phyloP scores from a whole-genome alignment of 371 early-diverging fungal species.

The Vairimorpha ceranae region DNA sequence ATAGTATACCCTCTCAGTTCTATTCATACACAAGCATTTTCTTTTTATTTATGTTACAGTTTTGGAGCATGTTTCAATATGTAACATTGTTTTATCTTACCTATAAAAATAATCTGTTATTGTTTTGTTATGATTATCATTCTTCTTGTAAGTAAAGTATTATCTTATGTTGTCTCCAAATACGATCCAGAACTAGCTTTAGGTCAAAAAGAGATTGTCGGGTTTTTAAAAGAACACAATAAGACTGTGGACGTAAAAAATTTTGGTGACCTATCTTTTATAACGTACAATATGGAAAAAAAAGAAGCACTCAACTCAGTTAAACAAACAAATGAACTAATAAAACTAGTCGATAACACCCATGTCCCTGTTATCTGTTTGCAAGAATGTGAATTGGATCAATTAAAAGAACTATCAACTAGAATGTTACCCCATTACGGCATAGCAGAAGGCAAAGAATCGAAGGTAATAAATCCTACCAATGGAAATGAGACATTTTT shows the following conservation, averaged over 20 bases:
- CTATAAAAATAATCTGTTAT: neutral
- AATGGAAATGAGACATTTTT: neutral
- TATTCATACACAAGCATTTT: neutral
- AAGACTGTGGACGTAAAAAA: slow-evolving; percentile 2
- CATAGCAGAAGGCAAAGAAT: neutral
- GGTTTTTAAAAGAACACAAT: slow-evolving; percentile 6
- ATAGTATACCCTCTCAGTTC: neutral
- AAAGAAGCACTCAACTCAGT: neutral
- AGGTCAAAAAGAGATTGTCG: neutral
- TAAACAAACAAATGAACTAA: neutral
- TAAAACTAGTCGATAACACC: slow-evolving; percentile 4
- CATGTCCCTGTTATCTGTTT: slow-evolving; percentile 32
- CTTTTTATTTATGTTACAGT: neutral
- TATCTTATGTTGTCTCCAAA: neutral
- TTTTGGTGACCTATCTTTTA: slow-evolving; percentile 22
- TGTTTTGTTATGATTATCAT: neutral
- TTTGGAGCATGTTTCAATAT: slow-evolving; percentile 2
- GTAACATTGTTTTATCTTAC: neutral
- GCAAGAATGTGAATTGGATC: slow-evolving; percentile 13
- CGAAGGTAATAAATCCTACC: neutral
- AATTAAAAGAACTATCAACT: neutral
- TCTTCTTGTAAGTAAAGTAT: neutral
- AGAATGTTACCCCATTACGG: slow-evolving; percentile 21
- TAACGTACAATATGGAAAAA: slow-evolving; percentile 27
- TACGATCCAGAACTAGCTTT: slow-evolving; percentile 1